phyloP scores from a whole-genome alignment of 2,329 filamentous ascomycete species.

The Zymoseptoria crescenta region DNA sequence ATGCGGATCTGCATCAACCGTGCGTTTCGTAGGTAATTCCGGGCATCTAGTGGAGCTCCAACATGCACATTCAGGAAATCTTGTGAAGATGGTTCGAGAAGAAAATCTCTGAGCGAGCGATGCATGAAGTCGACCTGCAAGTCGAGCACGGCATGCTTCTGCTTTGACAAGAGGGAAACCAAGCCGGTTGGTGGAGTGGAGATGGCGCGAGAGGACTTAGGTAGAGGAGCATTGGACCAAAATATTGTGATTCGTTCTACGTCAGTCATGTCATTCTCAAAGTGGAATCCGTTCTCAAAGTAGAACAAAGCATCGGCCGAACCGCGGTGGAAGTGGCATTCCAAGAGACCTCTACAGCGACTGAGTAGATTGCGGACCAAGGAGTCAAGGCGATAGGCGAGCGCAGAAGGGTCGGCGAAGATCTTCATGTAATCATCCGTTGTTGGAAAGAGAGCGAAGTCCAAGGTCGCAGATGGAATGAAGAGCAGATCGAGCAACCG shows the following conservation, averaged over 20 bases:
- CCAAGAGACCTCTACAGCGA: slow-evolving; percentile 8
- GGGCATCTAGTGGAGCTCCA: slow-evolving; percentile 1
- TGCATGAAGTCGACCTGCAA: slow-evolving; percentile 9
- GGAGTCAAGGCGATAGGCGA: slow-evolving; percentile 3
- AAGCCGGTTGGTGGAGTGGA: not conserved
- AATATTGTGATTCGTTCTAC: not conserved
- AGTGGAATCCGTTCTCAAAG: not conserved
- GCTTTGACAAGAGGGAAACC: not conserved
- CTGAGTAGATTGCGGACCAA: slow-evolving; percentile 3
- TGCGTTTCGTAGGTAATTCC: slow-evolving; percentile 7
- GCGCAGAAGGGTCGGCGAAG: not conserved
- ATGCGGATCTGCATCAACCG: slow-evolving; percentile 1
- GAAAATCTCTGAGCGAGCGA: slow-evolving; percentile 4
- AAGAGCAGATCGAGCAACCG: slow-evolving; percentile 6
- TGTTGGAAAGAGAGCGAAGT: slow-evolving; percentile 1
- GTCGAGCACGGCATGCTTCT: not conserved
- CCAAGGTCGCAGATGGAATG: slow-evolving; percentile 1
- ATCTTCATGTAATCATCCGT: not conserved
- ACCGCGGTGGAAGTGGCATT: slow-evolving; percentile 1
- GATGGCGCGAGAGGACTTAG: not conserved
- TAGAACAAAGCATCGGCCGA: not conserved
- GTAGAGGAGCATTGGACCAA: not conserved
- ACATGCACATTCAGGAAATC: not conserved
- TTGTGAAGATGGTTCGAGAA: slow-evolving; percentile 1
- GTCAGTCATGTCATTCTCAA: not conserved